Percentiles rank a stretch among this genome's conserved stretches.
Evolutionary conservation across 768 basidiomycete species (phyloP).

Genomic region (Psilocybe cyanescens): DNA sequence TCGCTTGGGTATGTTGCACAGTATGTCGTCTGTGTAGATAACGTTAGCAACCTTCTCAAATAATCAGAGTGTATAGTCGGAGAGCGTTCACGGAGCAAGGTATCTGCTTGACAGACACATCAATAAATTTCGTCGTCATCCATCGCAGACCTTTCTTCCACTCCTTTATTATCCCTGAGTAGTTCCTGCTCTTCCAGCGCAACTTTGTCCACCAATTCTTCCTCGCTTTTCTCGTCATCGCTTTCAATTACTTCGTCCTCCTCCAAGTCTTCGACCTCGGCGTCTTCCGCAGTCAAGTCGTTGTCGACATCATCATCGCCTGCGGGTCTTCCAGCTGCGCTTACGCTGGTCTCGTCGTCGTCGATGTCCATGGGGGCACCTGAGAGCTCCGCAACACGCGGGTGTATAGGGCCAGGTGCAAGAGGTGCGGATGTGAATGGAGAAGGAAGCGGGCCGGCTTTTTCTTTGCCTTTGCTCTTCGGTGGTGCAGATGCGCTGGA

Average conservation of each 20-base stretch:
- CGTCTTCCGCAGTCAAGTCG: conserved; percentile 2
- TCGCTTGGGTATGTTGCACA: too few relatives aligned
- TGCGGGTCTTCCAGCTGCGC: conserved; percentile 2
- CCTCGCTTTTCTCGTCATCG: conserved; percentile 40
- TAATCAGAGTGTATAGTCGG: too few relatives aligned
- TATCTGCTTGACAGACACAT: too few relatives aligned
- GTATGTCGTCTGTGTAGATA: too few relatives aligned
- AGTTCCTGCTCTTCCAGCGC: conserved; percentile 49
- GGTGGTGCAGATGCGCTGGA: conserved; percentile 26
- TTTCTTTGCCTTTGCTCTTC: conserved; percentile 44
- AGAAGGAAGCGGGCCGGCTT: conserved; percentile 27
- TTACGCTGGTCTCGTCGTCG: conserved; percentile 7
- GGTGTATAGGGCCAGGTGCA: not conserved
- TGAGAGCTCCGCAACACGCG: conserved; percentile 30
- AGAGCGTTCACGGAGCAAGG: too few relatives aligned
- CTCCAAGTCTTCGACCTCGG: conserved; percentile 35
- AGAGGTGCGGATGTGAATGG: conserved; percentile 37
- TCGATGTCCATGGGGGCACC: conserved; percentile 34
- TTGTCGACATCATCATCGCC: conserved; percentile 35
- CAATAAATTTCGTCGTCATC: conserved; percentile 6
- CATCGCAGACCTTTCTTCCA: conserved; percentile 31
- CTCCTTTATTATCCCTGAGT: conserved; percentile 36
- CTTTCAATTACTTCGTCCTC: conserved; percentile 37
- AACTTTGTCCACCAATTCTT: conserved; percentile 40
- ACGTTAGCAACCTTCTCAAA: too few relatives aligned